Conservation (phyloP, 2,329 filamentous ascomycete genomes). For the Leptoxyphium fumago region DNA sequence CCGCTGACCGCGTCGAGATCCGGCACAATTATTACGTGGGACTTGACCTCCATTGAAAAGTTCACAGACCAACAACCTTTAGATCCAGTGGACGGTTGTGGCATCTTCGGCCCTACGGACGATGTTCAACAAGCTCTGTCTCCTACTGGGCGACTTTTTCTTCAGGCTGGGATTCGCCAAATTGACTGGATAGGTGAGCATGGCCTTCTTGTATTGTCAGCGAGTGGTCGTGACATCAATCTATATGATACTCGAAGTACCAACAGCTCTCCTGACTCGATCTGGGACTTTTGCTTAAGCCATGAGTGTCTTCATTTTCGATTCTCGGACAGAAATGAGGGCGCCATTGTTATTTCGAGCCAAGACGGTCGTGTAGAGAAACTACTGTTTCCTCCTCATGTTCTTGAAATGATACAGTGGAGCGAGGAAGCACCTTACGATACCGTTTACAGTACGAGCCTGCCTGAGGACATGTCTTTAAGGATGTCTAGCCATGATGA, state of each 20-base stretch:
- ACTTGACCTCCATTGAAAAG: background rate
- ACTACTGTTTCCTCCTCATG: background rate
- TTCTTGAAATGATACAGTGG: background rate
- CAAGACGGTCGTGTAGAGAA: background rate
- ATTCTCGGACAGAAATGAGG: background rate
- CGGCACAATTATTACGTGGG: background rate
- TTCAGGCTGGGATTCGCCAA: conserved; percentile 5
- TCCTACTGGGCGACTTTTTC: background rate
- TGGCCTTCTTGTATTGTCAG: conserved; percentile 12
- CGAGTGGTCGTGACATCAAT: conserved; percentile 6
- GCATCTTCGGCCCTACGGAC: conserved; percentile 9
- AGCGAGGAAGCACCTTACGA: background rate
- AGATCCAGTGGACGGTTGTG: conserved; percentile 5
- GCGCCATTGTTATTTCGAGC: background rate
- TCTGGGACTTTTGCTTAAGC: background rate
- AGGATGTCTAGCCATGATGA: too few species aligned
- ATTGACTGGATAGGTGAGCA: conserved; percentile 10
- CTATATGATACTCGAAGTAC: conserved; percentile 6
- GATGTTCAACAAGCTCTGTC: conserved; percentile 5
- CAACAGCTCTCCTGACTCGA: background rate
- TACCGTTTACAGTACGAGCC: too few species aligned
- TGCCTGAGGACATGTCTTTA: too few species aligned
- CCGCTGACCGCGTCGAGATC: background rate
- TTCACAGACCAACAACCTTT: background rate
- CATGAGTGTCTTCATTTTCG: background rate